Conservation (phyloP, 2,329 filamentous ascomycete species). For the Aspergillus pseudoviridinutans region DNA sequence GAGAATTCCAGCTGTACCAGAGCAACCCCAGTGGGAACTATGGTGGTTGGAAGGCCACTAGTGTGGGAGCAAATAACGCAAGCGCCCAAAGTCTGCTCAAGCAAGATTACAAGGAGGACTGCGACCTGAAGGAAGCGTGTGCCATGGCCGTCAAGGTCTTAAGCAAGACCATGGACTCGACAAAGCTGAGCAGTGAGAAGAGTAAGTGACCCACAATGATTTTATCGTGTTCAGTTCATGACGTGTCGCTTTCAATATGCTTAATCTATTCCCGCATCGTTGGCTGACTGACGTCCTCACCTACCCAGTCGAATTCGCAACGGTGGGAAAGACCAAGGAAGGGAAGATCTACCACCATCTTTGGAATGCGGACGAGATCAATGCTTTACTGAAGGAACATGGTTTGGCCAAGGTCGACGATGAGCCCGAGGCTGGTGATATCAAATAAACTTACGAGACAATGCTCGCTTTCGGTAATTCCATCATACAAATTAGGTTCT, state of each 20-base stretch:
- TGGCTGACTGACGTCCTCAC: slow-evolving; percentile 14
- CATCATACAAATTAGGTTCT: slow-evolving; percentile 26
- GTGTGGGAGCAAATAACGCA: slow-evolving; percentile 95
- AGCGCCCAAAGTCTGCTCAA: slow-evolving; percentile 95
- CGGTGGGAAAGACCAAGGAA: slow-evolving; percentile 89
- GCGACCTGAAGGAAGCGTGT: slow-evolving; percentile 91
- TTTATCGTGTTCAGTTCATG: not conserved
- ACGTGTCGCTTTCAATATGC: not conserved
- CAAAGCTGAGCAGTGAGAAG: slow-evolving; percentile 98
- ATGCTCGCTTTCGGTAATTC: slow-evolving; percentile 22
- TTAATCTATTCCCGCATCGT: not conserved
- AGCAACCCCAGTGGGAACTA: slow-evolving; percentile 99
- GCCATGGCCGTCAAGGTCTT: slow-evolving; percentile 97
- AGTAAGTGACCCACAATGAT: slow-evolving; percentile 57
- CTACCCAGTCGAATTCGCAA: slow-evolving; percentile 88
- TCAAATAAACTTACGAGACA: slow-evolving; percentile 33
- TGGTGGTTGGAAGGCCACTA: slow-evolving; percentile 98
- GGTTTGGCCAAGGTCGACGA: slow-evolving; percentile 81
- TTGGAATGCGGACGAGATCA: slow-evolving; percentile 96
- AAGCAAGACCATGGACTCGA: slow-evolving; percentile 99
- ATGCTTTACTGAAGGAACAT: slow-evolving; percentile 88
- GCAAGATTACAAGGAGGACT: slow-evolving; percentile 99
- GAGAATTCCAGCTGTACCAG: slow-evolving; percentile 98
- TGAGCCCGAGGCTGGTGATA: slow-evolving; percentile 57
- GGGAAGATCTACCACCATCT: slow-evolving; percentile 98